Evolutionary conservation across 2,329 filamentous ascomycete species (phyloP), one percentile per base, ranked within the genome.

Genomic region (Alternaria solani): DNA sequence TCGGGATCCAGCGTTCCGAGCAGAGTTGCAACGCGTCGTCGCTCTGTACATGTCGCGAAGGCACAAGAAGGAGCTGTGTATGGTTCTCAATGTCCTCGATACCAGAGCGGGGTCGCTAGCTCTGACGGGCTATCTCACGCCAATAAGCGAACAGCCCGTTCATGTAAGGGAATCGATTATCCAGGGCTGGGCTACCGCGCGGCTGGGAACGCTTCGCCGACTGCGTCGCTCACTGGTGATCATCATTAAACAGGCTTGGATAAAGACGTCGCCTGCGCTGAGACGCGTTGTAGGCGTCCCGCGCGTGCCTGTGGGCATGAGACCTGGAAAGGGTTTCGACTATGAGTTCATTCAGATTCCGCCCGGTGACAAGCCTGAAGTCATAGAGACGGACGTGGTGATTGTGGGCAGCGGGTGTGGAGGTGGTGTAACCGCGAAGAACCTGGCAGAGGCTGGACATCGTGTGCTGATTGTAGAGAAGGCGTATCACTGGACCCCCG

Each of bases 341-440:
- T 91, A 86, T 71, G 75, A 82, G 0, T 92, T 92, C 67, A 71
- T 90, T 46, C 88, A 91, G 70, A 82, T 90, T 20, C 84, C 86
- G 1, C 81, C 86, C 0, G 81, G 82, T 1, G 73, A 81, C 7
- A 73, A 82, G 5, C 81, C 87, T 0, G 87, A 89, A 63, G 83
- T 84, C 3, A 80, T 96, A 39, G 87, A 93, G 55, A 90, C 91
- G 0, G 94, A 97, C 75, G 88, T 96, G 1, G 87, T 96, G 41
- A 88, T 97, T 59, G 85, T 97, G 20, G 94, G 94, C 2, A 95
- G 91, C 38, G 94, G 94, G 28, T 96, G 92, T 69, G 94, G 94
- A 63, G 93, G 91, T 41, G 92, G 85, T 9, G 93, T 97, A 0
- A 87, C 86, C 36, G 93, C 94, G 25, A 94, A 94, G 77, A 90